Percentiles rank a stretch among this genome's conserved stretches.
These are phyloP conservation scores for Alnus glutinosa DNA, from an alignment of 306 rosid species.

Conservation along the genomic window DNA sequence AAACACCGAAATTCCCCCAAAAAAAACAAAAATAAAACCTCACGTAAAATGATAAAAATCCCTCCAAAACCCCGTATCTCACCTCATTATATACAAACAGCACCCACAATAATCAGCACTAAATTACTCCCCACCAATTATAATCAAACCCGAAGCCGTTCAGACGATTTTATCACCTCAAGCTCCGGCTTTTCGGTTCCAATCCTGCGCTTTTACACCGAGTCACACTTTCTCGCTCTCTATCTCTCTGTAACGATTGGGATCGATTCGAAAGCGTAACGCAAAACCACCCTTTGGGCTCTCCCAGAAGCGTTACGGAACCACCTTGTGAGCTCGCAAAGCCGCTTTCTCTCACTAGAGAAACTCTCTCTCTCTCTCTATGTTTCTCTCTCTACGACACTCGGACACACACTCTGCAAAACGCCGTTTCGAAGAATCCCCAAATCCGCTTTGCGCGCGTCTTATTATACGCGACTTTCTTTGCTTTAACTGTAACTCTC, in stretches of 20 bases:
- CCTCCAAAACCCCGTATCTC: neutral
- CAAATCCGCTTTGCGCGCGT: slow-evolving; percentile 49
- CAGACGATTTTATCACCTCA: slow-evolving; percentile 7
- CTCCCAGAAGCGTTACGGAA: slow-evolving; percentile 39
- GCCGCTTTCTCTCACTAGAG: slow-evolving; percentile 20
- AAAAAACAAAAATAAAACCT: slow-evolving; percentile 6
- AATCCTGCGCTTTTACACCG: neutral
- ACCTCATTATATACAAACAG: slow-evolving; percentile 24
- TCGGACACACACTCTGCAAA: slow-evolving; percentile 9
- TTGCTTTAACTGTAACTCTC: slow-evolving; percentile 22
- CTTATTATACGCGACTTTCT: slow-evolving; percentile 45
- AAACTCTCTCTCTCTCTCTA: slow-evolving; percentile 13
- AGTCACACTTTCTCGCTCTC: neutral
- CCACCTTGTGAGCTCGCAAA: slow-evolving; percentile 33
- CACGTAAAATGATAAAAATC: neutral
- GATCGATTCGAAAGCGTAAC: slow-evolving; percentile 30
- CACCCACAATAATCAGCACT: neutral
- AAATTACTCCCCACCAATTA: neutral
- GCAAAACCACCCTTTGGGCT: slow-evolving; percentile 22
- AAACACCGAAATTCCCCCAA: slow-evolving; percentile 14
- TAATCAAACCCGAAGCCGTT: slow-evolving; percentile 11
- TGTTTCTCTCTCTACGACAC: slow-evolving; percentile 6
- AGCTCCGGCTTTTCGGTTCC: slow-evolving; percentile 36
- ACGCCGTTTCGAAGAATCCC: slow-evolving; percentile 52
- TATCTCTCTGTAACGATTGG: slow-evolving; percentile 23